Evolutionary conservation across 1,139 yeast genomes (phyloP).

Genomic region (Nakaseomyces delphensis): DNA sequence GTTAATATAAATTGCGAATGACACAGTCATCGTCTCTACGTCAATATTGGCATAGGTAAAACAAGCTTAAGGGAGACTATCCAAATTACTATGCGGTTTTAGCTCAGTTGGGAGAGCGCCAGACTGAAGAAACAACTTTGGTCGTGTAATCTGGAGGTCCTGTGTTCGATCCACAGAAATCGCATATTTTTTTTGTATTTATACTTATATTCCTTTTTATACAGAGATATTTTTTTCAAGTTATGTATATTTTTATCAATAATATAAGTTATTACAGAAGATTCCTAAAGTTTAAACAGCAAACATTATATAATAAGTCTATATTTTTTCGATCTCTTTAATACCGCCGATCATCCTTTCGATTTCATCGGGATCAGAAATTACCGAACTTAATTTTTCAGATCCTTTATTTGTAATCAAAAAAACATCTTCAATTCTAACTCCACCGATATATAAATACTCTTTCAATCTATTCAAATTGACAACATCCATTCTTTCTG

Average conservation of each 20-base stretch:
- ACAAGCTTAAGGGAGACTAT: not conserved
- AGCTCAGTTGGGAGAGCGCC: constrained; percentile 30
- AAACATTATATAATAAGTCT: too few species aligned
- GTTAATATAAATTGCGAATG: too few species aligned
- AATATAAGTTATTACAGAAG: too few species aligned
- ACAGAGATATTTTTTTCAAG: too few species aligned
- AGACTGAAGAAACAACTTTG: constrained; percentile 21
- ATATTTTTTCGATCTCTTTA: not conserved
- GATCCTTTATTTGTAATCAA: constrained; percentile 66
- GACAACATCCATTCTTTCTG: constrained; percentile 51
- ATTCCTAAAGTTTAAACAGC: too few species aligned
- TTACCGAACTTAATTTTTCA: constrained; percentile 73
- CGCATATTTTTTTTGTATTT: constrained; percentile 39
- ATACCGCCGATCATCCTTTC: constrained; percentile 39
- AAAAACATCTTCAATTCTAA: constrained; percentile 90
- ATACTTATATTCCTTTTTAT: too few species aligned
- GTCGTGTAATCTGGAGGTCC: constrained; percentile 62
- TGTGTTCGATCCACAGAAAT: constrained; percentile 86
- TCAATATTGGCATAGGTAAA: too few species aligned
- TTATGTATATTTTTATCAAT: too few species aligned
- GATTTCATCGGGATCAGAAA: constrained; percentile 78
- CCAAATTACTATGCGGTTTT: constrained; percentile 17
- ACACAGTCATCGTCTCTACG: too few species aligned
- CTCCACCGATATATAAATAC: constrained; percentile 89
- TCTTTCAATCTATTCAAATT: constrained; percentile 57